Conservation (phyloP, 2,329 filamentous ascomycete species). For the Aspergillus costaricaensis region DNA sequence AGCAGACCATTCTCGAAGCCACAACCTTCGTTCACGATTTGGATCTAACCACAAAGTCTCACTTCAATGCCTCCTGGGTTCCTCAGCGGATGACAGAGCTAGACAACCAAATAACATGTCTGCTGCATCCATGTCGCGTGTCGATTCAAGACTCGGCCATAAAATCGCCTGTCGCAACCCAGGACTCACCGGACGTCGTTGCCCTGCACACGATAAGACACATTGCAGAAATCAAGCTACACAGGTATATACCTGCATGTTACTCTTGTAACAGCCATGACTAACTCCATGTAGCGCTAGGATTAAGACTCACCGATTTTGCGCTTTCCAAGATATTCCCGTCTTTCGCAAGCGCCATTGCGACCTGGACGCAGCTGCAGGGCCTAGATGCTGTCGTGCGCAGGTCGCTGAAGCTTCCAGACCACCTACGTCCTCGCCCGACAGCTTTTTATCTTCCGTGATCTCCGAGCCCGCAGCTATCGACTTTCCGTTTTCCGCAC, state of each 20-base stretch:
- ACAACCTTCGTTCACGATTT: constrained; percentile 26
- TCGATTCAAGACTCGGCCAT: not conserved
- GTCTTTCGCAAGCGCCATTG: constrained; percentile 13
- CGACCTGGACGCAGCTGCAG: not conserved
- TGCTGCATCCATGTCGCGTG: constrained; percentile 15
- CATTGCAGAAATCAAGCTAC: constrained; percentile 33
- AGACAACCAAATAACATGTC: constrained; percentile 20
- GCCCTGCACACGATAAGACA: constrained; percentile 23
- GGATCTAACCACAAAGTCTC: constrained; percentile 16
- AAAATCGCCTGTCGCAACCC: constrained; percentile 4
- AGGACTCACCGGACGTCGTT: constrained; percentile 21
- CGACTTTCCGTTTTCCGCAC: constrained; percentile 25
- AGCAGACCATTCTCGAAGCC: constrained; percentile 28
- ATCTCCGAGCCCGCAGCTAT: not conserved
- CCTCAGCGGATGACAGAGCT: constrained; percentile 23
- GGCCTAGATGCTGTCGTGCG: not conserved
- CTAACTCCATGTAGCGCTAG: constrained; percentile 23
- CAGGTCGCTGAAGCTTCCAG: not conserved
- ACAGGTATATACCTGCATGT: constrained; percentile 13
- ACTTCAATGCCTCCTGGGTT: constrained; percentile 18
- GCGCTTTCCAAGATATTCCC: constrained; percentile 31
- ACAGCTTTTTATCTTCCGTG: not conserved
- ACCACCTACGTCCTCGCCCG: not conserved
- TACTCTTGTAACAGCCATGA: not conserved
- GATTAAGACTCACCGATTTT: constrained; percentile 35